Evolutionary conservation across 306 rosid genomes (phyloP).

Genomic region (Ochetophila trinervis): DNA sequence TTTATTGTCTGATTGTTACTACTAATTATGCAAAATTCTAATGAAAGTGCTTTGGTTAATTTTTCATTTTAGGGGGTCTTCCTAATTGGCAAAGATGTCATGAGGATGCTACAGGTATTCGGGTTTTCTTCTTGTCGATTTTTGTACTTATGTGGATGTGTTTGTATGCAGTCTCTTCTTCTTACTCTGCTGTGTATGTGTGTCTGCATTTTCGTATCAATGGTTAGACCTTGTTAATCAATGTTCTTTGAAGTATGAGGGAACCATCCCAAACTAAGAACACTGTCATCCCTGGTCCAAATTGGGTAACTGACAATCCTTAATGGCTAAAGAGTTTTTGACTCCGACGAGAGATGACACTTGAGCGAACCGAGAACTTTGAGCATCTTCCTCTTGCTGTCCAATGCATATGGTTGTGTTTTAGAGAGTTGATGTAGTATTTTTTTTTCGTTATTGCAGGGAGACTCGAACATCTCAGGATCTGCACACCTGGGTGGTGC

Average conservation of each 20-base stretch:
- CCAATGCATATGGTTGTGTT: slow-evolving; percentile 4
- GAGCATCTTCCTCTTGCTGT: slow-evolving; percentile 1
- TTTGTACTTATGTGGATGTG: not conserved
- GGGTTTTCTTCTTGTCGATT: slow-evolving; percentile 14
- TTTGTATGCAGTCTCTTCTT: not conserved
- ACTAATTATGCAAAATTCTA: slow-evolving; percentile 25
- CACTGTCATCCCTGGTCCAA: not conserved
- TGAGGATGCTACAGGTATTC: slow-evolving; percentile 60
- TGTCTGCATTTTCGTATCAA: no score
- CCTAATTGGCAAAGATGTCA: slow-evolving; percentile 64
- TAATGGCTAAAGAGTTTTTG: not conserved
- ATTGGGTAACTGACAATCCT: not conserved
- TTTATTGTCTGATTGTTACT: slow-evolving; percentile 15
- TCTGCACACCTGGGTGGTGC: slow-evolving; percentile 90
- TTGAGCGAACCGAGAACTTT: not conserved
- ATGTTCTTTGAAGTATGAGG: not conserved
- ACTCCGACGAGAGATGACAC: no score
- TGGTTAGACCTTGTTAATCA: not conserved
- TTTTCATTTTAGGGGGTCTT: slow-evolving; percentile 62
- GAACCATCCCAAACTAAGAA: not conserved
- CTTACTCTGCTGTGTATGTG: not conserved
- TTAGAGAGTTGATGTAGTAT: not conserved
- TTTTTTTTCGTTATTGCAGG: slow-evolving; percentile 39
- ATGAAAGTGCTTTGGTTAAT: slow-evolving; percentile 20
- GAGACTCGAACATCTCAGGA: slow-evolving; percentile 62